A percentile compares a stretch with the other conserved stretches of the same genome.
These are phyloP conservation scores for Beauveria bassiana DNA, from an alignment of 2,329 filamentous ascomycete genomes.

Conservation along the genomic window DNA sequence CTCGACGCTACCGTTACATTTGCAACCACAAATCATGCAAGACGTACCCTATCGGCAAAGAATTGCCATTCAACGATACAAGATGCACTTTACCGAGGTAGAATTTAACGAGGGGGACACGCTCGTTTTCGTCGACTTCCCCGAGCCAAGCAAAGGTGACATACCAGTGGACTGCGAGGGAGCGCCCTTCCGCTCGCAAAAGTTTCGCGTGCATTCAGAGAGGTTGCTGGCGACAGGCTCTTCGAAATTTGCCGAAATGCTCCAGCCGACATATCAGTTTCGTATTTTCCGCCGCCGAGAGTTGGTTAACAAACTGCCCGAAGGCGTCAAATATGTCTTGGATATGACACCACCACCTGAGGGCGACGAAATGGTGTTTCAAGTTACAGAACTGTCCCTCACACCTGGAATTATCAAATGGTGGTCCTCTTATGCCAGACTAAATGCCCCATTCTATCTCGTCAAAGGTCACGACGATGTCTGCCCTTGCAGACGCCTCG, in stretches of 20 bases:
- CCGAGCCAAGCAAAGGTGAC: conserved; percentile 15
- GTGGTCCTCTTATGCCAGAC: conserved; percentile 35
- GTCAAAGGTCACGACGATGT: conserved; percentile 36
- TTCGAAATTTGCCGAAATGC: conserved; percentile 36
- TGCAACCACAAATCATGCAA: background rate
- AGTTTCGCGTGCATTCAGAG: conserved; percentile 37
- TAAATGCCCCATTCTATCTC: conserved; percentile 20
- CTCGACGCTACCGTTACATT: background rate
- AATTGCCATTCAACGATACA: background rate
- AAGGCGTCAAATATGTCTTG: conserved; percentile 48
- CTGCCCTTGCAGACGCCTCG: conserved; percentile 22
- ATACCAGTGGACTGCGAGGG: conserved; percentile 28
- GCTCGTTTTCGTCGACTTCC: conserved; percentile 36
- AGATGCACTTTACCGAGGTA: conserved; percentile 15
- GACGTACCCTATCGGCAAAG: background rate
- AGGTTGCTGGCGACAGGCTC: conserved; percentile 41
- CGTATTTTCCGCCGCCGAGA: conserved; percentile 30
- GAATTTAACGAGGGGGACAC: conserved; percentile 31
- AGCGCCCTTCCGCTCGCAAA: conserved; percentile 24
- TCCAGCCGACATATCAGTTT: conserved; percentile 34
- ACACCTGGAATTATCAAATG: conserved; percentile 48
- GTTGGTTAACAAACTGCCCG: conserved; percentile 26
- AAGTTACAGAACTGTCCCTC: conserved; percentile 51
- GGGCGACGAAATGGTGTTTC: conserved; percentile 54
- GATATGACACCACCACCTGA: conserved; percentile 56